These are phyloP conservation scores for Pharus latifolius DNA, from an alignment of 176 grass and related monocot species.

Conservation along the genomic window DNA sequence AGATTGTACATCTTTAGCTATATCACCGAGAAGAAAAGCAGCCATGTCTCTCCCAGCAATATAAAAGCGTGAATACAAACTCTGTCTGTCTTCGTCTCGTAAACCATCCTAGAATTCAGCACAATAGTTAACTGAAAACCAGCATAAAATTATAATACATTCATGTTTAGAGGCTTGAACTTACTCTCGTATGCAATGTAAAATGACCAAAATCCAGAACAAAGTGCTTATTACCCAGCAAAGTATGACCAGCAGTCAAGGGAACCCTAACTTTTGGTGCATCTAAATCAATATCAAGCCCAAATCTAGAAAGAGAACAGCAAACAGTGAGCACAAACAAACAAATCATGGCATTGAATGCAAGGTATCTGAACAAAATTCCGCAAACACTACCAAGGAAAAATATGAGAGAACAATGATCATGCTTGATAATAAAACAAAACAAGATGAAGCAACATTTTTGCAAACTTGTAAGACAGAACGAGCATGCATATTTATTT, in stretches of 20 bases:
- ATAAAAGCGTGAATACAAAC: constrained; percentile 86
- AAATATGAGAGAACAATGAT: not conserved
- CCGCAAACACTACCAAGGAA: not conserved
- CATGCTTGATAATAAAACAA: not conserved
- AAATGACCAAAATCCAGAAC: constrained; percentile 99
- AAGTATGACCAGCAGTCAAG: constrained; percentile 30
- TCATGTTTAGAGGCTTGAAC: constrained; percentile 10
- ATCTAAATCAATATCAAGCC: constrained; percentile 96
- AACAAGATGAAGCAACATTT: not conserved
- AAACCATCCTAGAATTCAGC: constrained; percentile 45
- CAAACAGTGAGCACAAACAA: constrained; percentile 24
- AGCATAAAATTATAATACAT: constrained; percentile 21
- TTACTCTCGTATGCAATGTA: constrained; percentile 81
- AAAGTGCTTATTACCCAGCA: constrained; percentile 36
- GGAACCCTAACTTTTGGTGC: constrained; percentile 96
- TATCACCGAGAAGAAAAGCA: constrained; percentile 66
- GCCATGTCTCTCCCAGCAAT: constrained; percentile 95
- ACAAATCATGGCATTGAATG: not conserved
- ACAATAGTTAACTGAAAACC: constrained; percentile 15
- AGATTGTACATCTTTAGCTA: constrained; percentile 26
- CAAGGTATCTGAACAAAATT: not conserved
- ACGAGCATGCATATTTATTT: not conserved
- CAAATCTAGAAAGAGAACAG: constrained; percentile 55
- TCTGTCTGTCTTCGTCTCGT: constrained; percentile 59
- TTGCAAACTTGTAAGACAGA: not conserved